A percentile compares a stretch with the other conserved stretches of the same genome.
Evolutionary conservation across 169 alveolate species (phyloP).

Genomic region (Cryptosporidium sp.): DNA sequence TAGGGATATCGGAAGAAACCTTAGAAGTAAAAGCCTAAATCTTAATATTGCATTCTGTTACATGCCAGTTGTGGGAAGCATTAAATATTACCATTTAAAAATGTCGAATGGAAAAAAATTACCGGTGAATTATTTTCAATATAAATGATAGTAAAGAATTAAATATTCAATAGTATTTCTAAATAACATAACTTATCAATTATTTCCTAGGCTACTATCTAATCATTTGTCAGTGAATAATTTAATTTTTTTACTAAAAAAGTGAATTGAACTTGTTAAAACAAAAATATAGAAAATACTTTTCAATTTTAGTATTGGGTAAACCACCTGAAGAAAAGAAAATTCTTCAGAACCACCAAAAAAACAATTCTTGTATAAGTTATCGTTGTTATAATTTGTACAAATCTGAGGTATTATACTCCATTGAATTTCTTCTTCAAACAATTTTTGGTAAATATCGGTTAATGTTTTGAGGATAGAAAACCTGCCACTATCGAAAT

Average conservation of each 20-base stretch:
- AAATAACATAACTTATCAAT: neutral
- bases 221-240: neutral
- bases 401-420: slow-evolving; percentile 26
- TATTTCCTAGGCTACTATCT: neutral
- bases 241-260: neutral
- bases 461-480: neutral
- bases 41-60: slow-evolving; percentile 66
- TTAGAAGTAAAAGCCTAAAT: slow-evolving; percentile 18
- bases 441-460: slow-evolving; percentile 2
- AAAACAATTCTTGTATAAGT: slow-evolving; percentile 50
- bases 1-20: slow-evolving; percentile 36
- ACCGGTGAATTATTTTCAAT: slow-evolving; percentile 60
- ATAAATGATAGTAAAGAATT: neutral
- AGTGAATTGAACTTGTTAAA: neutral
- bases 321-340: neutral
- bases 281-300: neutral
- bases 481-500: slow-evolving; percentile 59
- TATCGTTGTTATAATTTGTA: slow-evolving; percentile 22
- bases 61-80: slow-evolving; percentile 67
- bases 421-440: slow-evolving; percentile 58
- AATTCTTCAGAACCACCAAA: neutral
- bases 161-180: neutral
- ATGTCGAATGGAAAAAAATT: neutral
- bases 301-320: neutral
- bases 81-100: slow-evolving; percentile 25